Percentiles rank a stretch among this genome's conserved stretches.
Conservation (phyloP, 768 basidiomycete genomes). For the Boletus rufocinnamomeus region DNA sequence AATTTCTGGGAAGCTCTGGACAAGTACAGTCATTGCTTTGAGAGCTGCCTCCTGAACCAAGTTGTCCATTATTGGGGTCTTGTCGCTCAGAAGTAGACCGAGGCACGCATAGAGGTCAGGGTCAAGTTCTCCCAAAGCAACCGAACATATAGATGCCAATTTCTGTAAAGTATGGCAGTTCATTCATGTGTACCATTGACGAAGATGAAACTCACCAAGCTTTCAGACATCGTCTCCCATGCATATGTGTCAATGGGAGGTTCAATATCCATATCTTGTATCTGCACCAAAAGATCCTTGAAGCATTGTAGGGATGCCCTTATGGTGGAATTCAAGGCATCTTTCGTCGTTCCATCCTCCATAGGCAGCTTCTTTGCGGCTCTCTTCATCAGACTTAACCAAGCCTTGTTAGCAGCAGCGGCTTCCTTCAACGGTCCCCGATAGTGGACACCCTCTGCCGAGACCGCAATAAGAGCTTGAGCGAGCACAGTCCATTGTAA, state of each 20-base stretch:
- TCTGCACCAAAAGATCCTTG: conserved; percentile 72
- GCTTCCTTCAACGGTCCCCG: conserved; percentile 56
- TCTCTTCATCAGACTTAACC: conserved; percentile 65
- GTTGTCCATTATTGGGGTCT: conserved; percentile 79
- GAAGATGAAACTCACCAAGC: conserved; percentile 54
- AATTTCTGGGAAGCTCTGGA: conserved; percentile 83
- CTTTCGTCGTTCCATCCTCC: conserved; percentile 39
- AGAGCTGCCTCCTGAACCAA: conserved; percentile 89
- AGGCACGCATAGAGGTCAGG: conserved; percentile 68
- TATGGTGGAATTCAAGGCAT: conserved; percentile 49
- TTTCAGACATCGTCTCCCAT: conserved; percentile 92
- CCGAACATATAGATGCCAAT: conserved; percentile 80
- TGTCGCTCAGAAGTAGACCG: conserved; percentile 73
- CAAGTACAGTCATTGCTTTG: conserved; percentile 80
- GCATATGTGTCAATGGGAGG: conserved; percentile 85
- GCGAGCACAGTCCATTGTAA: conserved; percentile 84
- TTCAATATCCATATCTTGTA: conserved; percentile 80
- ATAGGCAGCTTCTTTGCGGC: conserved; percentile 42
- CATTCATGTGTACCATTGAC: neutral
- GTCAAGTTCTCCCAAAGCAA: conserved; percentile 69
- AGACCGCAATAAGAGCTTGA: conserved; percentile 56
- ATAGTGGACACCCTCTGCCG: conserved; percentile 25
- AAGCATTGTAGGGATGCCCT: conserved; percentile 74
- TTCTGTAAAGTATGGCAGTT: conserved; percentile 50
- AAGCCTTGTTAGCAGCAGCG: conserved; percentile 81